These are phyloP conservation scores for Pleurotus sapidus DNA, from an alignment of 768 basidiomycete genomes.

Conservation along the genomic window DNA sequence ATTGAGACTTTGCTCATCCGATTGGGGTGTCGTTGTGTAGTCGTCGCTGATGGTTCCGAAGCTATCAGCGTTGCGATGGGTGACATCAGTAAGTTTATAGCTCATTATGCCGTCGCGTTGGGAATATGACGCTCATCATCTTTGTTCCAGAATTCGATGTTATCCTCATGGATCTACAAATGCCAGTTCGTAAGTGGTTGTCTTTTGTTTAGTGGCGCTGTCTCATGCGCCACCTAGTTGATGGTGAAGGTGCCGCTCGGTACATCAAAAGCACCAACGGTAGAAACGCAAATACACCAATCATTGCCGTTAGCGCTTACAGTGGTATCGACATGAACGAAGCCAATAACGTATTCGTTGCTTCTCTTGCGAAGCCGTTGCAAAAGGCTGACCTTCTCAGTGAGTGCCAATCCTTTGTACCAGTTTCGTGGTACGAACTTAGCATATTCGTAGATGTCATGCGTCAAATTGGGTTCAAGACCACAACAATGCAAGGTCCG, in stretches of 20 bases:
- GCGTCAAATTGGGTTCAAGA: slow-evolving; percentile 90
- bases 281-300: slow-evolving; percentile 91
- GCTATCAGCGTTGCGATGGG: slow-evolving; percentile 97
- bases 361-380: slow-evolving; percentile 84
- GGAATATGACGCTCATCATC: slow-evolving; percentile 9
- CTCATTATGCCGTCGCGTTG: not conserved
- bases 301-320: slow-evolving; percentile 89
- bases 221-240: slow-evolving; percentile 46
- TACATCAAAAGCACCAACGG: slow-evolving; percentile 98
- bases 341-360: slow-evolving; percentile 69
- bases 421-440: not conserved
- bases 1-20: slow-evolving; percentile 92
- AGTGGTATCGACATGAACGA: slow-evolving; percentile 67
- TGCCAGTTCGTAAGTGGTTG: slow-evolving; percentile 78
- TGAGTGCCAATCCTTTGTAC: slow-evolving; percentile 17
- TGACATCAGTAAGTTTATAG: slow-evolving; percentile 79
- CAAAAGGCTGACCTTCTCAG: slow-evolving; percentile 82
- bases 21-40: slow-evolving; percentile 92
- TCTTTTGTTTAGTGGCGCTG: not conserved
- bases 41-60: slow-evolving; percentile 95
- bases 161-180: slow-evolving; percentile 92
- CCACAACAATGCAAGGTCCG: slow-evolving; percentile 61
- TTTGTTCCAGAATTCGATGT: slow-evolving; percentile 79
- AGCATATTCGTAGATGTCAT: slow-evolving; percentile 46
- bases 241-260: slow-evolving; percentile 93